Evolutionary conservation across 2,329 filamentous ascomycete species (phyloP), one percentile per base, ranked within the genome.

Genomic region (Periconia digitata): DNA sequence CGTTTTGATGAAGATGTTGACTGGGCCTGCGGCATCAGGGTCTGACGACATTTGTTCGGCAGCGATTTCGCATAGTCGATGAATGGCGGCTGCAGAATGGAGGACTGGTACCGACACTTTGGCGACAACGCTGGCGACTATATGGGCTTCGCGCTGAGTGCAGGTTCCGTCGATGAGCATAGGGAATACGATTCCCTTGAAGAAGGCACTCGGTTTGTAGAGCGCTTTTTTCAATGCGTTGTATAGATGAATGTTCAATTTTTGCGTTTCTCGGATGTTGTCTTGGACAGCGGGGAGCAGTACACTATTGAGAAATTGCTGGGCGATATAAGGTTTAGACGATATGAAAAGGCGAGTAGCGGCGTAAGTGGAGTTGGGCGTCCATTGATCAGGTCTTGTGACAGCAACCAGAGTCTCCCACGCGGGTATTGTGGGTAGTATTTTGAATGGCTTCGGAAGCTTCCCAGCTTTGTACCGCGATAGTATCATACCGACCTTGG

Each of bases 361-460:
- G 63, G 92, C 90, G 71, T 90, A 96, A 60, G 87, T 84, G 40
- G 90, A 86, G 64, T 95, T 91, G 17, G 90, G 78, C 1, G 90
- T 90, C 85, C 85, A 87, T 51, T 74, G 74, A 51, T 94, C 87
- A 4, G 92, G 92, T 23, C 85, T 82, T n/a, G 91, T 95, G 46
- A 95, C 83, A 55, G 85, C 80, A 59, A 96, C 83, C 32, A 96
- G 88, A 17, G 90, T 88, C 67, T 94, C 89, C 91, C 92, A 97
- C 63, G 94, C 85, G 7, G 91, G 91, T 13, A 97, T 84, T 0
- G 91, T 92, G 2, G 94, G 94, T 8, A 99, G 81, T 56, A 97
- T 91, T 74, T 97, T 97, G 80, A 99, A 95, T 0, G 92, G 92
- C 73, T 99, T 99, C 17, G 94, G 94, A 24, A 99, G 81, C 58